Evolutionary conservation across 2,329 filamentous ascomycete species (phyloP).

Genomic region (Ceratocystis variospora): DNA sequence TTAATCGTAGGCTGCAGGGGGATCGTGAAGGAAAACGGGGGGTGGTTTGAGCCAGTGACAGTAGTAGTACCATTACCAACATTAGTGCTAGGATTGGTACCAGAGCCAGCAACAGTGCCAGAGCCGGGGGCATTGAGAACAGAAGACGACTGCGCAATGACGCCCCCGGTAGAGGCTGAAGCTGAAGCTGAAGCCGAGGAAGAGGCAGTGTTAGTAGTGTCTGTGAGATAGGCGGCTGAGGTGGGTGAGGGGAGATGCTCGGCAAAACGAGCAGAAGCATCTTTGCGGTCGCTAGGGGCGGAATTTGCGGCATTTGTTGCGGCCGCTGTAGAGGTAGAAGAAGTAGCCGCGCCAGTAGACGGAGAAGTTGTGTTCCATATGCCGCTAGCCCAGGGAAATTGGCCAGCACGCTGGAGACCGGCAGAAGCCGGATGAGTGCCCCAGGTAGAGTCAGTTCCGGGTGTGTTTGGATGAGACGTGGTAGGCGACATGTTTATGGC

Average conservation of each 20-base stretch:
- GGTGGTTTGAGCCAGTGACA: slow-evolving; percentile 36
- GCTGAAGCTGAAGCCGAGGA: slow-evolving; percentile 35
- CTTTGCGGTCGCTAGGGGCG: slow-evolving; percentile 48
- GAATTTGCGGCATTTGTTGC: neutral
- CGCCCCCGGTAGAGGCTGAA: slow-evolving; percentile 16
- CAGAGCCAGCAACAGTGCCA: slow-evolving; percentile 32
- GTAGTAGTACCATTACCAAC: too few relatives aligned
- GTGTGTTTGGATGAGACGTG: slow-evolving; percentile 67
- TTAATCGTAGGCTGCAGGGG: slow-evolving; percentile 83
- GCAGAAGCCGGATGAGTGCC: slow-evolving; percentile 39
- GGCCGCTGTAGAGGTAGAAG: neutral
- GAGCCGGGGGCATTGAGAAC: slow-evolving; percentile 32
- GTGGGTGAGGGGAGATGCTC: slow-evolving; percentile 67
- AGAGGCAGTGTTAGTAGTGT: slow-evolving; percentile 29
- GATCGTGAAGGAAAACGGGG: slow-evolving; percentile 72
- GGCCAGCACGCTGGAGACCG: slow-evolving; percentile 34
- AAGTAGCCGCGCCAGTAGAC: neutral
- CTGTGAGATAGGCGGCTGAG: slow-evolving; percentile 42
- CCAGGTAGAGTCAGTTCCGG: slow-evolving; percentile 54
- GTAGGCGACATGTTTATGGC: slow-evolving; percentile 62
- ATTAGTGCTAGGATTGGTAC: too few relatives aligned
- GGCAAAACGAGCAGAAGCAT: slow-evolving; percentile 57
- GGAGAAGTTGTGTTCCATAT: slow-evolving; percentile 53
- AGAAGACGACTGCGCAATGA: slow-evolving; percentile 36
- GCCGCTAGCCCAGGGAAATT: slow-evolving; percentile 63